Evolutionary conservation across 176 grass and related monocot species (phyloP), one percentile per base, ranked within the genome.

Genomic region (Musa itinerans): DNA sequence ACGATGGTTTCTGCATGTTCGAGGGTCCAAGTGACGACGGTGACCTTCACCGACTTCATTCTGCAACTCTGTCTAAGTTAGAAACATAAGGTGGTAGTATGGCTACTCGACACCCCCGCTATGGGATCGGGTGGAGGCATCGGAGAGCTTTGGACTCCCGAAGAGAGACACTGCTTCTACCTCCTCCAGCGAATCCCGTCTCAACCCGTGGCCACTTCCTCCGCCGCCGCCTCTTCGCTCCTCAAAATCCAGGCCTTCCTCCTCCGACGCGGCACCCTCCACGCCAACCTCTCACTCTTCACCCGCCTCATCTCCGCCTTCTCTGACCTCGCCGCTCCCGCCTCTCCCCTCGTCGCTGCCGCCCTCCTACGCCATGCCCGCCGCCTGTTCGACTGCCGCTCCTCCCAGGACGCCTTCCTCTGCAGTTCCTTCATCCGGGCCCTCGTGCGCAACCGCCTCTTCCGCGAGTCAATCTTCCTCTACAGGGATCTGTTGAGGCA

Each of bases 171-270:
- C 69, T 80, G 78, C 69, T 73, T 80, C 69, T 52, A 49, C 43
- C 69, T 80, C 12, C 78, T 80, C 55, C 69, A 53, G 6, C 29
- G 57, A 9, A 51, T 15, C 57, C 75, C 75, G 14, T 51, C 61
- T 0, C 21, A 13, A 14, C 29, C 55, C 2, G 22, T 12, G 11
- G 6, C 13, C 24, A 27, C 73, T 25, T 1, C 26, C 34, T 1
- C 54, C 34, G 13, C 54, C 55, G 0, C n/a, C 14, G 49, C 68
- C n/a, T 23, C 68, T 24, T 14, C 78, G 21, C 78, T 80, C 68
- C 54, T 72, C 55, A 55, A 80, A 63, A 80, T 80, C 27, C 78
- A 80, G 14, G 68, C 78, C 56, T 80, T 56, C 34, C 78, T 80
- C 68, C 78, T 72, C 43, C 78, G 68, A 54, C 55, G 68, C 48